phyloP scores from a whole-genome alignment of 2,329 filamentous ascomycete genomes.

The Fusarium hainanense region DNA sequence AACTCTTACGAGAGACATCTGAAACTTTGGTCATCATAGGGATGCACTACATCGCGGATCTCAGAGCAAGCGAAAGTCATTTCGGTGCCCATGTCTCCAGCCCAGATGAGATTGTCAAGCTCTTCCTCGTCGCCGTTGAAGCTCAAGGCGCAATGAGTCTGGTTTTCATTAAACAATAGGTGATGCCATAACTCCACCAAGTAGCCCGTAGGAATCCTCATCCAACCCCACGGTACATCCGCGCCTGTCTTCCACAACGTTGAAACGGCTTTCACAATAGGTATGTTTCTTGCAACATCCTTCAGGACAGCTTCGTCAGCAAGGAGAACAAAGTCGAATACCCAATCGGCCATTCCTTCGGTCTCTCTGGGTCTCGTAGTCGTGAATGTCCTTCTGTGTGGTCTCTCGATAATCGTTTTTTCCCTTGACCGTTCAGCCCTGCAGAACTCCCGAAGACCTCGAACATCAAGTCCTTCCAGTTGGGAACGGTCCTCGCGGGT shows the following conservation, averaged over 20 bases:
- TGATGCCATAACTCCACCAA: slow-evolving; percentile 1
- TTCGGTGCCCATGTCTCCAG: background rate
- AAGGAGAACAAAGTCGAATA: background rate
- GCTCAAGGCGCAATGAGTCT: background rate
- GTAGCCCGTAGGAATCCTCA: slow-evolving; percentile 9
- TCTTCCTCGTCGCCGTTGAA: background rate
- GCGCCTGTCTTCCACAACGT: background rate
- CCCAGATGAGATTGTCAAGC: background rate
- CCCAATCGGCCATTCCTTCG: background rate
- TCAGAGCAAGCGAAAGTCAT: background rate
- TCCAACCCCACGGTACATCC: background rate
- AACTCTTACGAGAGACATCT: background rate
- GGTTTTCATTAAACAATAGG: background rate
- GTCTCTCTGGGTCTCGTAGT: background rate
- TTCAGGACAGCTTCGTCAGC: background rate
- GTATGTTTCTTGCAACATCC: background rate
- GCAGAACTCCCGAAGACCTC: background rate
- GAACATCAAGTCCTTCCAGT: background rate
- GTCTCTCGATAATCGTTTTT: accelerated
- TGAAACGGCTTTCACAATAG: background rate
- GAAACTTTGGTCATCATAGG: background rate
- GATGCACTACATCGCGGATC: background rate
- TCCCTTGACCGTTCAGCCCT: background rate
- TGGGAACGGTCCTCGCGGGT: background rate
- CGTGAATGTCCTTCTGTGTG: background rate